Conservation (phyloP, 768 basidiomycete species). For the Lyophyllum semitale region DNA sequence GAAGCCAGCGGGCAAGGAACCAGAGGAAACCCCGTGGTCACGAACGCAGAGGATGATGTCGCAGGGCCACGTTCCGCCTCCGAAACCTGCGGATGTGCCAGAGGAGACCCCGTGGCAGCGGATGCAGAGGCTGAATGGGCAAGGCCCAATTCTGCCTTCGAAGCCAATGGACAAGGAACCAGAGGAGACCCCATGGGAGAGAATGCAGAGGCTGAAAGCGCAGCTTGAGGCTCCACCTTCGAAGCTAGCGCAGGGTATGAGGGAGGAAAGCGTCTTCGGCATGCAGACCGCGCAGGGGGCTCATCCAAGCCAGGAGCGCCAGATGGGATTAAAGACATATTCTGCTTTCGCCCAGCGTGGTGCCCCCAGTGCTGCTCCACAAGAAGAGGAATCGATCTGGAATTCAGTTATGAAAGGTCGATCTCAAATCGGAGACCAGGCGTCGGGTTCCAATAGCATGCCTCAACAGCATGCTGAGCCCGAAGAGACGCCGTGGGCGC, state of each 20-base stretch:
- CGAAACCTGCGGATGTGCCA: background rate
- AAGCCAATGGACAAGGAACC: background rate
- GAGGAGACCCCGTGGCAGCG: constrained; percentile 6
- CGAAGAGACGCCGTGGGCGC: constrained; percentile 9
- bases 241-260: background rate
- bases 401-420: constrained; percentile 4
- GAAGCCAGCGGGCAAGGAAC: background rate
- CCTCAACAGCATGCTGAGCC: background rate
- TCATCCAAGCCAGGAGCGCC: background rate
- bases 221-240: background rate
- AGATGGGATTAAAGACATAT: constrained; percentile 4
- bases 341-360: background rate
- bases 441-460: background rate
- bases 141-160: background rate
- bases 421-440: background rate
- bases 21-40: background rate
- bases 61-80: background rate
- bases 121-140: background rate
- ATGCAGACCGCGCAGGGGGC: background rate
- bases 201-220: constrained; percentile 9
- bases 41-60: background rate
- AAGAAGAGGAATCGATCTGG: constrained; percentile 11
- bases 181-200: constrained; percentile 17
- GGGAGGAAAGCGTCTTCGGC: constrained; percentile 3
- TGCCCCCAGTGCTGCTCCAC: background rate